phyloP scores from a whole-genome alignment of 768 basidiomycete species.

The Kwoniella sp. region DNA sequence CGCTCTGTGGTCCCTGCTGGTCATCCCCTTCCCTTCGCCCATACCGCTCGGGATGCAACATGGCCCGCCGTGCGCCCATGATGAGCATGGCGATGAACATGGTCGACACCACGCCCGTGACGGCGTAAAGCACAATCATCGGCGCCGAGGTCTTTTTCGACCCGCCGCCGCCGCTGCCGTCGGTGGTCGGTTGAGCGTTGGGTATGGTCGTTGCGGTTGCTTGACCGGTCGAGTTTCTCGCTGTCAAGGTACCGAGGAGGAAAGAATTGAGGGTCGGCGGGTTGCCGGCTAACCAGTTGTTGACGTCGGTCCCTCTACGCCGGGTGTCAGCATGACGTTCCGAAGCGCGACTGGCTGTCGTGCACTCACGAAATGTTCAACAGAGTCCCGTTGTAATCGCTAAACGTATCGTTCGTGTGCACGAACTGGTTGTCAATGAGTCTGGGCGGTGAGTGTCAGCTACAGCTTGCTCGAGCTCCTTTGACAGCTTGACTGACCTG shows the following conservation, averaged over 20 bases:
- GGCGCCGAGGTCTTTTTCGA: constrained; percentile 61
- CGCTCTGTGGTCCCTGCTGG: constrained; percentile 57
- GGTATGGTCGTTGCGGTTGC: constrained; percentile 39
- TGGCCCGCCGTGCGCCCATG: constrained; percentile 74
- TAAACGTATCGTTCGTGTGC: constrained; percentile 57
- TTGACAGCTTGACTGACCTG: constrained; percentile 47
- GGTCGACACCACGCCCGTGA: constrained; percentile 81
- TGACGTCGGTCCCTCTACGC: constrained; percentile 32
- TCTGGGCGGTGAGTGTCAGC: constrained; percentile 39
- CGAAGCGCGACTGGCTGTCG: not conserved
- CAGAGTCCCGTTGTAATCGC: constrained; percentile 57
- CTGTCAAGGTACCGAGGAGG: constrained; percentile 65
- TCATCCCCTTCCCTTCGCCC: constrained; percentile 58
- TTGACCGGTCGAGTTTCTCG: constrained; percentile 60
- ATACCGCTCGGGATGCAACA: constrained; percentile 86
- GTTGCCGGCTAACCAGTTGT: constrained; percentile 23
- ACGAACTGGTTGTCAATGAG: constrained; percentile 59
- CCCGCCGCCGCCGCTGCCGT: constrained; percentile 2
- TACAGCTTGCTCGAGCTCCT: not conserved
- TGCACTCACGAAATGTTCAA: constrained; percentile 56
- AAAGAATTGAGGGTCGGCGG: constrained; percentile 50
- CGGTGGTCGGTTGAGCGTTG: constrained; percentile 27
- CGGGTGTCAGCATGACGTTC: not conserved
- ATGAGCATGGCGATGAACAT: constrained; percentile 80
- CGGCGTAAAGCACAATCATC: constrained; percentile 71